phyloP scores from a whole-genome alignment of 2,329 filamentous ascomycete species.

The Colletotrichum sidae region DNA sequence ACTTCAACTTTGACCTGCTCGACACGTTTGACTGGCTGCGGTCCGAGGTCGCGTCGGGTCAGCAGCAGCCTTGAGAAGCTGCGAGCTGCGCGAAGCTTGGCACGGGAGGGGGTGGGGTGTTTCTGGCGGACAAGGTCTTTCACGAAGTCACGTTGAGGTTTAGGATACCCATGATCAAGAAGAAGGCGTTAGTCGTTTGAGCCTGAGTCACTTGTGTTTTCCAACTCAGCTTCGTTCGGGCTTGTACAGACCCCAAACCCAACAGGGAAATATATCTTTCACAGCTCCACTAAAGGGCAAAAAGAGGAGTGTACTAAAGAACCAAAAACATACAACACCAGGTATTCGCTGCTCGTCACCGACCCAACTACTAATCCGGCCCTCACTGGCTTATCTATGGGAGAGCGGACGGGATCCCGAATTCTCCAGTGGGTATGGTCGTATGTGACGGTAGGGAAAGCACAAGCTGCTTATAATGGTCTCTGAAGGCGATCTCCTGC shows the following conservation, averaged over 20 bases:
- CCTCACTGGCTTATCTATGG: too few relatives aligned
- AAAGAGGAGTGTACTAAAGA: not conserved
- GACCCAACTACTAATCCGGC: constrained; percentile 6
- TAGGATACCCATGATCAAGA: too few relatives aligned
- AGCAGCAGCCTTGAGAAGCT: constrained; percentile 27
- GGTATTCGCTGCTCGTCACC: not conserved
- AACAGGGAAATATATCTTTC: not conserved
- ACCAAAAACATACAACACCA: constrained; percentile 5
- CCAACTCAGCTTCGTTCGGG: too few relatives aligned
- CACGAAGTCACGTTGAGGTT: too few relatives aligned
- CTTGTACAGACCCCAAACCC: not conserved
- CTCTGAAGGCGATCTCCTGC: not conserved
- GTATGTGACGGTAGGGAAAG: not conserved
- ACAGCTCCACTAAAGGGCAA: not conserved
- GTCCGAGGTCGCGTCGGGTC: constrained; percentile 33
- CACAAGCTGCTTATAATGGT: not conserved
- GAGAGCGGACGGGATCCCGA: constrained; percentile 10
- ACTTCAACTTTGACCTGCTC: constrained; percentile 61
- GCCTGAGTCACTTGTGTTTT: too few relatives aligned
- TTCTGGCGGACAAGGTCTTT: too few relatives aligned
- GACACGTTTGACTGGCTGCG: constrained; percentile 62
- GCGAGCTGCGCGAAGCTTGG: too few relatives aligned
- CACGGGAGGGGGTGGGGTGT: too few relatives aligned
- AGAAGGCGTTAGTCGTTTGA: too few relatives aligned
- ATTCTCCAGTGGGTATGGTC: constrained; percentile 13